Conservation (phyloP, 192 early-diverging fungal genomes). For the Coemansia sp. region DNA sequence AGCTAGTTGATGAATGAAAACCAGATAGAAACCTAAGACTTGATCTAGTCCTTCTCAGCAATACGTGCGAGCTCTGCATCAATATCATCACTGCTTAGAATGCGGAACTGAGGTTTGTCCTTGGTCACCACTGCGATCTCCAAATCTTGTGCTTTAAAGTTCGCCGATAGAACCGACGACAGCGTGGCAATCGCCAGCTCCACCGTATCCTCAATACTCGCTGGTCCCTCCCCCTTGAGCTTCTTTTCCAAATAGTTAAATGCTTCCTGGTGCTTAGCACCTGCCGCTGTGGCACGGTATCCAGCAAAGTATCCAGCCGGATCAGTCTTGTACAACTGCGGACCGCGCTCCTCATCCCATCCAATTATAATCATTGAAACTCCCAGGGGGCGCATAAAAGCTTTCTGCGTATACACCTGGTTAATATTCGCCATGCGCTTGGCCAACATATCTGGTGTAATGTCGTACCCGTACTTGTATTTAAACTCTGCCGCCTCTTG, state of each 20-base stretch:
- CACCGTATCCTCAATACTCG: constrained; percentile 82
- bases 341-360: constrained; percentile 92
- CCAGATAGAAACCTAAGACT: constrained; percentile 6
- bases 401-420: constrained; percentile 99
- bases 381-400: constrained; percentile 95
- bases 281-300: constrained; percentile 92
- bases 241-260: constrained; percentile 98
- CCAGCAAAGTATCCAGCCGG: constrained; percentile 98
- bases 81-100: constrained; percentile 77
- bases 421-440: constrained; percentile 98
- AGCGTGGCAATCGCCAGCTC: constrained; percentile 96
- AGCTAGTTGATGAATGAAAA: background rate
- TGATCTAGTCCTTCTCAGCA: constrained; percentile 48
- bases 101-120: constrained; percentile 74
- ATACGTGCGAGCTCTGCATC: constrained; percentile 58
- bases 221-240: constrained; percentile 83
- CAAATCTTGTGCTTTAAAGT: constrained; percentile 95
- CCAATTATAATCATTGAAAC: constrained; percentile 99
- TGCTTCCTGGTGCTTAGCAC: constrained; percentile 88
- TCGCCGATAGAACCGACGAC: constrained; percentile 85
- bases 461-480: constrained; percentile 99
- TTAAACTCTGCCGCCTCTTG: constrained; percentile 96
- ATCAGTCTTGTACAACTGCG: constrained; percentile 97
- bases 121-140: constrained; percentile 88
- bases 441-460: constrained; percentile 93